phyloP scores from a whole-genome alignment of 306 rosid species.

The Prinsepia uniflora region DNA sequence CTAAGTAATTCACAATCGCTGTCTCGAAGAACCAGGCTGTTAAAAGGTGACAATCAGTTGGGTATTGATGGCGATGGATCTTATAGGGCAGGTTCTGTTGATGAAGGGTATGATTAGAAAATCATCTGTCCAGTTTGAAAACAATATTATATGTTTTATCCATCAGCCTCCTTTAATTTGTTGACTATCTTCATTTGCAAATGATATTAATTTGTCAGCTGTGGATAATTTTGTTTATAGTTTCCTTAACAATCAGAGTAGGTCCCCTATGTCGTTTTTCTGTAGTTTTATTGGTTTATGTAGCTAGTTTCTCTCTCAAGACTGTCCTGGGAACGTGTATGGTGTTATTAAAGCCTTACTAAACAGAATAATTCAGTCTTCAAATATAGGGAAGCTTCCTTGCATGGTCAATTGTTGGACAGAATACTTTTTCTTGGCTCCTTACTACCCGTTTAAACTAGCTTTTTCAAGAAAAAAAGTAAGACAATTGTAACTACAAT shows the following conservation, averaged over 20 bases:
- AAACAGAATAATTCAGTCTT: not conserved
- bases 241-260: not conserved
- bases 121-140: conserved; percentile 17
- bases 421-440: not conserved
- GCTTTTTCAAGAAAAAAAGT: not conserved
- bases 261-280: conserved; percentile 2
- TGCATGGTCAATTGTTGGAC: not conserved
- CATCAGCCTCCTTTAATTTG: not conserved
- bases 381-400: conserved; percentile 1
- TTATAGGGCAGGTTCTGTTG: conserved; percentile 59
- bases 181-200: not conserved
- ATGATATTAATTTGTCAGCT: not conserved
- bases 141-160: not conserved
- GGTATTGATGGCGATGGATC: conserved; percentile 68
- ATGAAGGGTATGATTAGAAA: conserved; percentile 72
- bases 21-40: conserved; percentile 88
- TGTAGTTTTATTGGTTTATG: not conserved
- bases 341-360: not conserved
- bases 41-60: conserved; percentile 74
- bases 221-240: conserved; percentile 1
- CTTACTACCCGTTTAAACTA: conserved; percentile 3
- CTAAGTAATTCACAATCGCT: conserved; percentile 66
- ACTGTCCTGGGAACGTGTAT: not conserved
- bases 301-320: not conserved
- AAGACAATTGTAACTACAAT: not conserved